Percentiles rank a stretch among this genome's conserved stretches.
These are phyloP conservation scores for Datura wrightii DNA, from an alignment of 257 asterid genomes.

Conservation along the genomic window DNA sequence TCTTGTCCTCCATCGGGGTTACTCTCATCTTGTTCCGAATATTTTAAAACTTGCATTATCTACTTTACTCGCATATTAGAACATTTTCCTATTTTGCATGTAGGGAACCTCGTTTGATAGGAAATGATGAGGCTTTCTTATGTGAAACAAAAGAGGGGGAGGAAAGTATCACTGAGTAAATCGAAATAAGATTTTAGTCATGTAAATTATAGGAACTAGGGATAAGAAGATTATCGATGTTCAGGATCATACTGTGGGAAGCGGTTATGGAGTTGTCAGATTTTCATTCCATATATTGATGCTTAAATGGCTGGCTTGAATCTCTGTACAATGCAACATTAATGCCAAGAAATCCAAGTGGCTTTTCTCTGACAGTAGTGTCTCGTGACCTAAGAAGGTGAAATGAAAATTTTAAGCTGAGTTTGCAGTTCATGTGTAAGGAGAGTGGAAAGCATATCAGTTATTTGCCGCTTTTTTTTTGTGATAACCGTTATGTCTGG, in stretches of 20 bases:
- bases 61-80: background rate
- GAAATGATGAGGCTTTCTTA: background rate
- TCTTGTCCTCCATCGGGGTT: background rate
- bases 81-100: background rate
- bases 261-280: slow-evolving; percentile 12
- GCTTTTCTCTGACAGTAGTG: background rate
- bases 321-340: background rate
- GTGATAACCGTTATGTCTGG: too few species aligned
- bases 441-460: slow-evolving; percentile 16
- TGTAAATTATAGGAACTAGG: slow-evolving; percentile 3
- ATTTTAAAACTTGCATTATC: background rate
- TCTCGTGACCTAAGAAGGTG: background rate
- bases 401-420: background rate
- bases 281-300: slow-evolving; percentile 14
- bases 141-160: background rate
- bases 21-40: background rate
- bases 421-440: background rate
- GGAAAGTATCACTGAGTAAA: background rate
- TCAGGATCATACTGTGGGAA: slow-evolving; percentile 3
- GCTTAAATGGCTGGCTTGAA: slow-evolving; percentile 15
- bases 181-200: background rate
- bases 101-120: background rate
- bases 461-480: background rate
- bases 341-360: background rate
- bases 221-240: background rate